These are phyloP conservation scores for Boletus mariae DNA, from an alignment of 1,284 basidiomycete genomes.

Conservation along the genomic window DNA sequence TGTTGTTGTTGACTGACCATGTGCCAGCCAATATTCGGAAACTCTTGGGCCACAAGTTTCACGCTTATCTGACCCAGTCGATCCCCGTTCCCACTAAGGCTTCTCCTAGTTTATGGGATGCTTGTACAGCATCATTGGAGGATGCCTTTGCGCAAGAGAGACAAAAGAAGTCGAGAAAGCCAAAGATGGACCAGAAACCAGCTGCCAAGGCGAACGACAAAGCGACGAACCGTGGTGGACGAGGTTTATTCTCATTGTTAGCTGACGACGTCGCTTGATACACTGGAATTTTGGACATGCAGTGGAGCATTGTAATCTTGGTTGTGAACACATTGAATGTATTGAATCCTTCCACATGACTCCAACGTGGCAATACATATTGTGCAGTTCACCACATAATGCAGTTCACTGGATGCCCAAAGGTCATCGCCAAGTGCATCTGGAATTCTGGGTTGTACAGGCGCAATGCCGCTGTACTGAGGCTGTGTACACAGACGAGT, in stretches of 20 bases:
- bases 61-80: constrained; percentile 43
- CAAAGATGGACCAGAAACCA: constrained; percentile 15
- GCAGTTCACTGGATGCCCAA: no score
- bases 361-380: no score
- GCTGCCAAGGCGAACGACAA: constrained; percentile 10
- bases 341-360: no score
- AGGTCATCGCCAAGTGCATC: no score
- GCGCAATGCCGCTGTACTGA: no score
- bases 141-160: constrained; percentile 45
- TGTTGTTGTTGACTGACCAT: constrained; percentile 49
- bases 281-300: background rate
- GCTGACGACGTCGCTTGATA: constrained; percentile 21
- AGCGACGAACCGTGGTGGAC: constrained; percentile 5
- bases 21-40: constrained; percentile 43
- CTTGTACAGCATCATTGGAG: constrained; percentile 47
- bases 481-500: no score
- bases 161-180: constrained; percentile 43
- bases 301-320: background rate
- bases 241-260: constrained; percentile 30
- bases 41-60: constrained; percentile 60
- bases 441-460: no score
- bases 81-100: constrained; percentile 20
- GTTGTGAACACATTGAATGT: no score
- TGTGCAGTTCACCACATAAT: no score
- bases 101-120: constrained; percentile 43